Evolutionary conservation across 768 basidiomycete species (phyloP).

Genomic region (Hygrocybe punicea): DNA sequence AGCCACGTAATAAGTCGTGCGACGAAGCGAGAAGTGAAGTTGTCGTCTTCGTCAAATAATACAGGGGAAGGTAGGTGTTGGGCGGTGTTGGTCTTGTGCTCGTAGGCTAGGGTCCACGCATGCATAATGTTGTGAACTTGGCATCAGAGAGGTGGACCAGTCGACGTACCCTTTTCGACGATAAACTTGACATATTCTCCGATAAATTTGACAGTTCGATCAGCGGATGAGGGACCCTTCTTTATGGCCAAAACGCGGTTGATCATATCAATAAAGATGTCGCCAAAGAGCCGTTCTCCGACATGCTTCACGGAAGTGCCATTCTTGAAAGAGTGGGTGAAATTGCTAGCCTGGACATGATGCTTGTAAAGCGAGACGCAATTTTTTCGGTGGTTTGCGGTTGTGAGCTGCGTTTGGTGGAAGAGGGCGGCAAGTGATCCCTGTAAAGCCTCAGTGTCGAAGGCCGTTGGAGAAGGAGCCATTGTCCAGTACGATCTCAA

Average conservation of each 20-base stretch:
- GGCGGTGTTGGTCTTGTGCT: constrained; percentile 39
- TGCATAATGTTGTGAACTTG: too few species aligned
- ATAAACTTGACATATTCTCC: constrained; percentile 79
- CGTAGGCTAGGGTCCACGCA: constrained; percentile 9
- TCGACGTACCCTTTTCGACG: constrained; percentile 71
- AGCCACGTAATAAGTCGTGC: constrained; percentile 67
- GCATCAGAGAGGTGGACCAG: neutral
- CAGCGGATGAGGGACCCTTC: constrained; percentile 77
- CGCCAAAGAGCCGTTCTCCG: constrained; percentile 80
- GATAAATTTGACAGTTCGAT: constrained; percentile 82
- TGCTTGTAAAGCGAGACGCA: constrained; percentile 82
- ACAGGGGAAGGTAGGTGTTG: too few species aligned
- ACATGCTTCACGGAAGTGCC: constrained; percentile 48
- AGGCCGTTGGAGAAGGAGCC: too few species aligned
- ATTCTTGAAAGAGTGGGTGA: constrained; percentile 51
- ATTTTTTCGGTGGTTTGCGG: constrained; percentile 93
- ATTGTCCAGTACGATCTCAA: too few species aligned
- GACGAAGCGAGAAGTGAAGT: constrained; percentile 65
- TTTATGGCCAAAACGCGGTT: constrained; percentile 73
- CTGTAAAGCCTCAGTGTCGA: constrained; percentile 21
- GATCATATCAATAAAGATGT: constrained; percentile 69
- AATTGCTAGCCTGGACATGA: constrained; percentile 59
- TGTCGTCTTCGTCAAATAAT: constrained; percentile 59
- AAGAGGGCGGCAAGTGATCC: constrained; percentile 49
- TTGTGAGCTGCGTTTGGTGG: constrained; percentile 72